Conservation (phyloP, 495 filamentous ascomycete genomes). For the Neurospora sp. region DNA sequence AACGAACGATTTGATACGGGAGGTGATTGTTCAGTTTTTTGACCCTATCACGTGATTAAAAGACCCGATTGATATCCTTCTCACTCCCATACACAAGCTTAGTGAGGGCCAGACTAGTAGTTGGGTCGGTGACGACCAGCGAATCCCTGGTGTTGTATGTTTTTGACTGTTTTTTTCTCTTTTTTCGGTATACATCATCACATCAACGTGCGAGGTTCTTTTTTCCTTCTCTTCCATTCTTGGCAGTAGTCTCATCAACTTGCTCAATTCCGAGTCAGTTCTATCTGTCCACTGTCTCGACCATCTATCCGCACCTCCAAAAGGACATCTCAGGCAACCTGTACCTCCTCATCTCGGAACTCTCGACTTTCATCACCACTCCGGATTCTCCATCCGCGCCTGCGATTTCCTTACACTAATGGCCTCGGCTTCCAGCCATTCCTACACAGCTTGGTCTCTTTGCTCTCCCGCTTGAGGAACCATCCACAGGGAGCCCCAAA, state of each 20-base stretch:
- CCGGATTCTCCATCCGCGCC: not conserved
- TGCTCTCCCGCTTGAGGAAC: not conserved
- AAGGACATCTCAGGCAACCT: not conserved
- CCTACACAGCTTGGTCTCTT: not conserved
- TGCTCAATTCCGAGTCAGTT: not conserved
- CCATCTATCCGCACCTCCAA: not conserved
- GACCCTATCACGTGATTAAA: no score
- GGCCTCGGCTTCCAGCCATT: not conserved
- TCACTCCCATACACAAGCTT: no score
- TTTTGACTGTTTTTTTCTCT: not conserved
- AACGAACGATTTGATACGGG: no score
- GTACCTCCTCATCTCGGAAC: not conserved
- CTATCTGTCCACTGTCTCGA: not conserved
- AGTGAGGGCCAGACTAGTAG: conserved; percentile 25
- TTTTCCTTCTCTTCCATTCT: not conserved
- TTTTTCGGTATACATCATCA: not conserved
- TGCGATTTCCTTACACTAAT: not conserved
- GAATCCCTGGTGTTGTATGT: conserved; percentile 22
- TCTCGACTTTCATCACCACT: not conserved
- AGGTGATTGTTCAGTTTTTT: no score
- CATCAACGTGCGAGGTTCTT: not conserved
- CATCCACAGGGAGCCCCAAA: not conserved
- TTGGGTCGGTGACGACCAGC: conserved; percentile 38
- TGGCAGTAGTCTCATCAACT: not conserved
- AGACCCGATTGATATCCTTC: no score